A percentile compares a stretch with the other conserved stretches of the same genome.
Evolutionary conservation across 371 early-diverging fungal species (phyloP).

Genomic region (Quaeritorhiza haematococci): DNA sequence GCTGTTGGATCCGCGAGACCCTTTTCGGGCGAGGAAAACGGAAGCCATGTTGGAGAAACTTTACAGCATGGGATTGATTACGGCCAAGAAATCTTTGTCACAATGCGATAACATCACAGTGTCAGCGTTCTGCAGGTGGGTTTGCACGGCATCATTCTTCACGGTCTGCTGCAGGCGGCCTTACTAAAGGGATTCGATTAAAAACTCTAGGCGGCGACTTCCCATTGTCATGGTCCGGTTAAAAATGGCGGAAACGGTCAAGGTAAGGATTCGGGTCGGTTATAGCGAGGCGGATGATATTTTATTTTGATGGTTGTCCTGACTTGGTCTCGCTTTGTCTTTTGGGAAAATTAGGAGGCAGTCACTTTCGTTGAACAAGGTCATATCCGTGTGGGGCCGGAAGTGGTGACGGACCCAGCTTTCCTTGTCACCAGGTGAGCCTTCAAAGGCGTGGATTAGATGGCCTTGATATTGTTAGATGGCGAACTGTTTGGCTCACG

Average conservation of each 20-base stretch:
- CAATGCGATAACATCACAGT: conserved; percentile 89
- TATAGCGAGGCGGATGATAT: too few relatives aligned
- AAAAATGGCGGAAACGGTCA: conserved; percentile 95
- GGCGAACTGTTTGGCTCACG: conserved; percentile 11
- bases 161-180: not conserved
- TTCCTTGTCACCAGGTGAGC: conserved; percentile 69
- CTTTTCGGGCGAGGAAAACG: conserved; percentile 72
- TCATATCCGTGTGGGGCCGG: conserved; percentile 93
- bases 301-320: not conserved
- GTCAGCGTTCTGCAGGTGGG: conserved; percentile 77
- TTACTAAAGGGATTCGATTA: too few relatives aligned
- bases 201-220: conserved; percentile 82
- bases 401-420: conserved; percentile 87
- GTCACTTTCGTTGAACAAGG: conserved; percentile 96
- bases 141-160: conserved; percentile 17
- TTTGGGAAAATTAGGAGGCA: too few relatives aligned
- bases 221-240: conserved; percentile 92
- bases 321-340: not conserved
- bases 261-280: too few relatives aligned
- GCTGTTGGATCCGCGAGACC: conserved; percentile 85
- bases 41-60: conserved; percentile 84
- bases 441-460: too few relatives aligned
- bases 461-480: conserved; percentile 1
- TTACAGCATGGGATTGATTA: conserved; percentile 88
- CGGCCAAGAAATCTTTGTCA: conserved; percentile 76